phyloP scores from a whole-genome alignment of 192 early-diverging fungal species.

The Funneliformis mosseae region DNA sequence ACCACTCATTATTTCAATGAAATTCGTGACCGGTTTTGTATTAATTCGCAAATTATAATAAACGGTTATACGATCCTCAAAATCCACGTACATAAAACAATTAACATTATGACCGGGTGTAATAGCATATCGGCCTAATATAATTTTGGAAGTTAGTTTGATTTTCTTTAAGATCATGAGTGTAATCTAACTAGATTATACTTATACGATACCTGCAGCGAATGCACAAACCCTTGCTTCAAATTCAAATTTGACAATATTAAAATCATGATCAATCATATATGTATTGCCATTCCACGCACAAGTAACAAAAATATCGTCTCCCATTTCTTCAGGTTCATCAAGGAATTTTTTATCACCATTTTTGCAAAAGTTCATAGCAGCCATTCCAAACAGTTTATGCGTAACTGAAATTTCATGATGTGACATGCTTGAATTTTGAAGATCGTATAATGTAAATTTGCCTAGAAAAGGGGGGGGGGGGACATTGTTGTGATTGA shows the following conservation, averaged over 20 bases:
- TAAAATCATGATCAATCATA: constrained; percentile 55
- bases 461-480: constrained; percentile 39
- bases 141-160: background rate
- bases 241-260: constrained; percentile 57
- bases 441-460: constrained; percentile 54
- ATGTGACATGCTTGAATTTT: constrained; percentile 43
- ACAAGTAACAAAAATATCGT: constrained; percentile 58
- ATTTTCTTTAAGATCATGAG: background rate
- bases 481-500: background rate
- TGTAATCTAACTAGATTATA: background rate
- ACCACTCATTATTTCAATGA: constrained; percentile 43
- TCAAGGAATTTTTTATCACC: background rate
- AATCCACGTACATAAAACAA: constrained; percentile 63
- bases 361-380: constrained; percentile 45
- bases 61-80: constrained; percentile 62
- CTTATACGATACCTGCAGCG: constrained; percentile 50
- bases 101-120: constrained; percentile 52
- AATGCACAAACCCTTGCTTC: constrained; percentile 62
- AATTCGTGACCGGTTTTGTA: constrained; percentile 46
- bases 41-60: constrained; percentile 58
- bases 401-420: constrained; percentile 58
- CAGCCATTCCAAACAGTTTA: constrained; percentile 57
- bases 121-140: constrained; percentile 54
- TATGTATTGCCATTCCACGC: constrained; percentile 63
- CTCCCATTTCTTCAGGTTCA: background rate